A percentile compares a stretch with the other conserved stretches of the same genome.
phyloP scores from a whole-genome alignment of 2,329 filamentous ascomycete genomes.

The Fusarium xyrophilum region DNA sequence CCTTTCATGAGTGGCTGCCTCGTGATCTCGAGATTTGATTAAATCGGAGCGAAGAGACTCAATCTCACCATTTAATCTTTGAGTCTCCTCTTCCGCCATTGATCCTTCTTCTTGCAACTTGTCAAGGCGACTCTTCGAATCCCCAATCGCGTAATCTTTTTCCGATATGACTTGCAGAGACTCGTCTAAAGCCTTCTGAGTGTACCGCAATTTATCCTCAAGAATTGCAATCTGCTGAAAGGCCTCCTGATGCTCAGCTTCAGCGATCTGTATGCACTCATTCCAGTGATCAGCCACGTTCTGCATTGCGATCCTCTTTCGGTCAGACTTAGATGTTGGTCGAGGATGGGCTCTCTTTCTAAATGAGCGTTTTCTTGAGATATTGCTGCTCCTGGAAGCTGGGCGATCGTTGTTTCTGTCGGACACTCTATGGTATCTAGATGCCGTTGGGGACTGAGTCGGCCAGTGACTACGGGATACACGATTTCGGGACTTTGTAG shows the following conservation, averaged over 20 bases:
- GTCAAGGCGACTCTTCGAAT: conserved; percentile 35
- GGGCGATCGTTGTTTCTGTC: conserved; percentile 28
- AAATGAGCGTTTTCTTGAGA: conserved; percentile 43
- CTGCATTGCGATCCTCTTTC: conserved; percentile 44
- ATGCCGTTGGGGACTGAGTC: not conserved
- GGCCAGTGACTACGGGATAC: conserved; percentile 1
- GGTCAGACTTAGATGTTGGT: conserved; percentile 23
- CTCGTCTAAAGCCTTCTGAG: conserved; percentile 30
- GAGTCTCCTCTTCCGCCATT: conserved; percentile 35
- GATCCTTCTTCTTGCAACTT: conserved; percentile 40
- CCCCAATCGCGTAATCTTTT: conserved; percentile 40
- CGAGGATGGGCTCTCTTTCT: conserved; percentile 19
- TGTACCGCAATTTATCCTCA: conserved; percentile 32
- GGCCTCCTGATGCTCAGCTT: conserved; percentile 42
- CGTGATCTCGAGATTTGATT: conserved; percentile 32
- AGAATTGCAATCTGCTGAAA: conserved; percentile 40
- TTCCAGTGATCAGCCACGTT: conserved; percentile 47
- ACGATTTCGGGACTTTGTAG: not conserved
- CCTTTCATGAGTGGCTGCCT: conserved; percentile 43
- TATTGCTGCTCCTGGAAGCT: conserved; percentile 44
- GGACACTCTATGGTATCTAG: not conserved
- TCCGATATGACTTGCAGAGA: conserved; percentile 16
- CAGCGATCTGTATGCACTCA: conserved; percentile 43
- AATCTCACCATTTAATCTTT: conserved; percentile 41
- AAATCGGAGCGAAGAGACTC: conserved; percentile 40